Evolutionary conservation across 73 alveolate genomes (phyloP).

Genomic region (Halteria grandinella): DNA sequence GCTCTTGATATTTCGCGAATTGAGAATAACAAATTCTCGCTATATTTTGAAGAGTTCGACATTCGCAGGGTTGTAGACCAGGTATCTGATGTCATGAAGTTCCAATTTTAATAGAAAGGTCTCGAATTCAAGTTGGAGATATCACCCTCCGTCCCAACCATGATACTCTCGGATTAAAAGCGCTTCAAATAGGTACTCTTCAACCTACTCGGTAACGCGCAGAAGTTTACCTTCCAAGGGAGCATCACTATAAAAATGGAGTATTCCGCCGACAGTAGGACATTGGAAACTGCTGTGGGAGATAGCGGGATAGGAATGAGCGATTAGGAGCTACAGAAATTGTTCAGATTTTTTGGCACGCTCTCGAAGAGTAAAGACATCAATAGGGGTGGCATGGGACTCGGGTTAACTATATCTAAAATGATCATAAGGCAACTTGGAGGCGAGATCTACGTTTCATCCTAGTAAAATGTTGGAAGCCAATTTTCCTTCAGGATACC

Average conservation of each 20-base stretch:
- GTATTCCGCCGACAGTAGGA: background rate
- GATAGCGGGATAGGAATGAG: conserved; percentile 45
- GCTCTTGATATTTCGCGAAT: conserved; percentile 24
- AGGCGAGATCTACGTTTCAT: background rate
- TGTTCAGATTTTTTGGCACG: conserved; percentile 24
- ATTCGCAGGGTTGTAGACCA: background rate
- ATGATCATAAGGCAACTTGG: background rate
- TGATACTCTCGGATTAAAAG: background rate
- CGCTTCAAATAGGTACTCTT: background rate
- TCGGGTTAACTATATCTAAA: conserved; percentile 36
- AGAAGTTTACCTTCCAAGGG: conserved; percentile 25
- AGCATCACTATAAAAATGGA: background rate
- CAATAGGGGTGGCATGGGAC: conserved; percentile 29
- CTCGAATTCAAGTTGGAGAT: background rate
- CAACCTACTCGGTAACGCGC: conserved; percentile 28
- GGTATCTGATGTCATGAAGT: conserved; percentile 1
- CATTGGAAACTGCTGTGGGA: background rate
- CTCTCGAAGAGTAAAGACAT: background rate
- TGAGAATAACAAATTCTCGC: conserved; percentile 12
- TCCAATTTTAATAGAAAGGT: conserved; percentile 3
- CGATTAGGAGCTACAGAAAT: conserved; percentile 3
- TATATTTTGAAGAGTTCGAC: background rate
- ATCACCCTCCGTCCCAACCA: background rate
- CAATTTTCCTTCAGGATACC: background rate
- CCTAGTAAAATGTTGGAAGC: background rate